These are phyloP conservation scores for Russula emetica DNA, from an alignment of 768 basidiomycete genomes.

Conservation along the genomic window DNA sequence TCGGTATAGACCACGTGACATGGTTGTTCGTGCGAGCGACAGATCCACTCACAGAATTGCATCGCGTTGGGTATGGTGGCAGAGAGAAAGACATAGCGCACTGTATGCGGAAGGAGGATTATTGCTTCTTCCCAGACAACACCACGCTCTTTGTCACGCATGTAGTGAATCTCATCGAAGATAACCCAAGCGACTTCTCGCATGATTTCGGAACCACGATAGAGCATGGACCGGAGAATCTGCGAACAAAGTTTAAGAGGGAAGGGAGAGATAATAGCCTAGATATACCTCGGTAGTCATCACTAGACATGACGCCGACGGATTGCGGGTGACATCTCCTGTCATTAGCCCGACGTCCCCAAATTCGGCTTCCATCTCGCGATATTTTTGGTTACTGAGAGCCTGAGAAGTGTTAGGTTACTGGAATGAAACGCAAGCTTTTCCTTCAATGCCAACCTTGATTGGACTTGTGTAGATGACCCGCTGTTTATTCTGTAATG, in stretches of 20 bases:
- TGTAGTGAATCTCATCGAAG: constrained; percentile 99
- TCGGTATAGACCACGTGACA: constrained; percentile 99
- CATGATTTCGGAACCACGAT: constrained; percentile 98
- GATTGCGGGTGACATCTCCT: constrained; percentile 98
- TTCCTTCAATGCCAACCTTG: constrained; percentile 61
- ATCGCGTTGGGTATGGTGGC: constrained; percentile 99
- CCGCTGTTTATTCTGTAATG: constrained; percentile 87
- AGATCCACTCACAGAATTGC: constrained; percentile 99
- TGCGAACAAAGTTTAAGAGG: constrained; percentile 34
- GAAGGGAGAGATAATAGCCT: background rate
- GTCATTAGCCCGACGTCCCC: constrained; percentile 99
- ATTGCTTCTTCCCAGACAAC: constrained; percentile 99
- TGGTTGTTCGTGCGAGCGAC: constrained; percentile 93
- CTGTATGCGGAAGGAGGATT: constrained; percentile 91
- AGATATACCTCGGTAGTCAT: constrained; percentile 93
- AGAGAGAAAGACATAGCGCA: constrained; percentile 97
- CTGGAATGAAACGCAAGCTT: constrained; percentile 12
- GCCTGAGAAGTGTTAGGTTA: constrained; percentile 53
- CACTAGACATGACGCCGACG: constrained; percentile 92
- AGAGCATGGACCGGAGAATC: constrained; percentile 98
- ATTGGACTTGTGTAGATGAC: constrained; percentile 99
- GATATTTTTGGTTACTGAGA: constrained; percentile 97
- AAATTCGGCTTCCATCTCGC: constrained; percentile 95
- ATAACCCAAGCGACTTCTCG: constrained; percentile 99
- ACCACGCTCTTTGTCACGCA: constrained; percentile 98